Base-by-base conservation (phyloP, 2,329 filamentous ascomycete genomes). In the Colletotrichum paranaense region DNA sequence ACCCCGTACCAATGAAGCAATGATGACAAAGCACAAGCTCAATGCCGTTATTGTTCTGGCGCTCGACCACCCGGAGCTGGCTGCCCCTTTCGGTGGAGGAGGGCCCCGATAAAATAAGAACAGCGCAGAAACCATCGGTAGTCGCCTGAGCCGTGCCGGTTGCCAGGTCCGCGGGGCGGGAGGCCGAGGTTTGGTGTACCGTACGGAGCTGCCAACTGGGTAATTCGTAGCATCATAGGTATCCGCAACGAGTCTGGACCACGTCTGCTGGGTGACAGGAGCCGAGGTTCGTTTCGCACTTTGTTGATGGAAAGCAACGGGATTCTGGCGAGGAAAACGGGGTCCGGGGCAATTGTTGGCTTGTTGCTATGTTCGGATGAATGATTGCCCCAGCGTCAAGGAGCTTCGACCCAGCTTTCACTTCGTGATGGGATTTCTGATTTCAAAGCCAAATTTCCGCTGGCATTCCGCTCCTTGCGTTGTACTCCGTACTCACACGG, bases 381-480 rank as follows among this genome's bases (percentile, higher is more conserved):
- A 70, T 65, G 59, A 42, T 70, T 73, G 67, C 32, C 60, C 70
- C 67, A 73, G 60, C 24, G 22, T 22, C 32, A 19, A 56, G 28
- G 22, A 19, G 24, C 11, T 4, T 14, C 30, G n/a, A 19, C 62
- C 49, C 62, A 38, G 30, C n/a, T 26, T 5, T 64, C 49, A 22
- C 16, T 24, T 16, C 16, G 8, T 35, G 28, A 62, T 65, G 32
- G 71, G 19, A 42, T 70, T 73, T 32, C 65, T 73, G 67, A 73
- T 73, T 70, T 73, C 71, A 70, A 73, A 73, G 71, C 70, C 67
- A 65, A 70, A 73, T 65, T 57, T 65, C 52, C 59, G 56, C 59
- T 38, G 22, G 46, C 53, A 62, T 73, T 57, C 70, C 70, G 60
- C 67, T 56, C 42, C 42, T 49, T 49, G 42, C 42, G 7, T 49